Base-by-base conservation (phyloP, 2,329 filamentous ascomycete species). In the Aureobasidium zeae region DNA sequence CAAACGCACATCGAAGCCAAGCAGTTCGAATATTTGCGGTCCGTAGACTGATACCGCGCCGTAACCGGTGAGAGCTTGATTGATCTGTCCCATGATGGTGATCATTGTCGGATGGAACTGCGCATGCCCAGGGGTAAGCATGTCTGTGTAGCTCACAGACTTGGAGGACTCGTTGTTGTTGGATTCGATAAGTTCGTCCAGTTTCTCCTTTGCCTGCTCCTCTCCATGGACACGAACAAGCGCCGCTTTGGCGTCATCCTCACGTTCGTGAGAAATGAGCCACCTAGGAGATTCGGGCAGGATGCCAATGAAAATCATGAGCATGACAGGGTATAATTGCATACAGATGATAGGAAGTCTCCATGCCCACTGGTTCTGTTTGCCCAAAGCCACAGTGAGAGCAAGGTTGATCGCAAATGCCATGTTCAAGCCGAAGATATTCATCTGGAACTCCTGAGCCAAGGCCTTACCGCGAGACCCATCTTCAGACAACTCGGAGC, bases 381-480 rank as follows among this genome's bases (percentile, higher is more conserved):
- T 77, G 3, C 75, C 74, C 3, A 79, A 62, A 1, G 57, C 55
- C 5, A 69, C 57, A 0, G 75, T 79, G 2, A 76, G 65, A 1
- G 60, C 65, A 1, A 79, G 60, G 50, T 79, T 80, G 56, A 79
- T 71, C 0, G 63, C 69, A 55, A 78, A 79, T 0, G 75, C 76
- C 68, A 77, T 70, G 47, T 77, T 66, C 2, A 81, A 57, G 0
- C 76, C 74, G 45, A 78, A 74, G 49, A 80, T 79, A 50, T 81
- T 81, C 56, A 70, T 72, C 55, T 79, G 76, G 52, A 80, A 80
- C 51, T 79, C 75, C 53, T 80, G 73, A 1, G 74, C 74, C 31
- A 80, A 57, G 1, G 76, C 73, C 51, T 70, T 71, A 5, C 76
- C 76, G 32, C 76, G 61, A 2, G 71, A 66, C 36, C 70, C 70